phyloP scores from a whole-genome alignment of 1,139 yeast species.

The Chernovozyma sophiae-reginae region DNA sequence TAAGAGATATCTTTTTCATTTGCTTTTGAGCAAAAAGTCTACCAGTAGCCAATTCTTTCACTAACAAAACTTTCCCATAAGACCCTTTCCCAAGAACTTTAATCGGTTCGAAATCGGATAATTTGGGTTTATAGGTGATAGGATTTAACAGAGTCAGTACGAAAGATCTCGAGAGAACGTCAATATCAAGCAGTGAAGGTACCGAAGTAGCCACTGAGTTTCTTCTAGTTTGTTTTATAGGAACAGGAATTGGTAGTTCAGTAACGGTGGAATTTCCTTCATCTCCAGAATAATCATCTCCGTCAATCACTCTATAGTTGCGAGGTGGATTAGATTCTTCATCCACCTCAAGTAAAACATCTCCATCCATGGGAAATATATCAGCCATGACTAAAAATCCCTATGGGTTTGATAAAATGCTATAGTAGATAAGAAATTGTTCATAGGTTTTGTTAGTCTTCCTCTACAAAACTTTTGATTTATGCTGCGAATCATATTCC shows the following conservation, averaged over 20 bases:
- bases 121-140: conserved; percentile 25
- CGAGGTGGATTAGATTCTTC: neutral
- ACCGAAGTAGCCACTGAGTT: conserved; percentile 17
- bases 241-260: conserved; percentile 11
- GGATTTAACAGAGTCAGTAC: conserved; percentile 3
- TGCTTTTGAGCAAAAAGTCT: conserved; percentile 86
- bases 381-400: too few species aligned
- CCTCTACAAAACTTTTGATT: too few species aligned
- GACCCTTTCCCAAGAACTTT: conserved; percentile 90
- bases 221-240: conserved; percentile 11
- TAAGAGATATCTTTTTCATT: conserved; percentile 63
- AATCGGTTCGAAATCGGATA: conserved; percentile 67
- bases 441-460: too few species aligned
- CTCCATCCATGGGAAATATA: conserved; percentile 8
- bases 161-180: conserved; percentile 4
- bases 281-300: conserved; percentile 5
- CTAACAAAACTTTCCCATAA: conserved; percentile 83
- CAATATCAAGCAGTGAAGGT: conserved; percentile 10
- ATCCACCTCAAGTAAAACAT: conserved; percentile 1
- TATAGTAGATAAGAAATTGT: neutral
- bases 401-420: too few species aligned
- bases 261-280: conserved; percentile 4
- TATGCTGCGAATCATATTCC: too few species aligned
- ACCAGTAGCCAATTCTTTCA: conserved; percentile 61
- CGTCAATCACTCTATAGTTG: conserved; percentile 6